phyloP scores from a whole-genome alignment of 2,329 filamentous ascomycete species.

The Emmonsiellopsis sp. region DNA sequence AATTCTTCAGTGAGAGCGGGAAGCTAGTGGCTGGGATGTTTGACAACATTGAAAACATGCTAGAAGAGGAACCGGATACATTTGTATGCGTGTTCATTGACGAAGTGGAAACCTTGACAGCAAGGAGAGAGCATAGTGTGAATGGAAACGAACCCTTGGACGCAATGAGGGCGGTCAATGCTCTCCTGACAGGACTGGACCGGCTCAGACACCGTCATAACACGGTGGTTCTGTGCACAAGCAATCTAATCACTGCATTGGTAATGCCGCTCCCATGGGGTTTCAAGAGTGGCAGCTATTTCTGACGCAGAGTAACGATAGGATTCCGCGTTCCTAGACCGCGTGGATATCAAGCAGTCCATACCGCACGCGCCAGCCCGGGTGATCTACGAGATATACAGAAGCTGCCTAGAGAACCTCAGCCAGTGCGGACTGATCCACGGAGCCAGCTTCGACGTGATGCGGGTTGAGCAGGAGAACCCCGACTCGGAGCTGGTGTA shows the following conservation, averaged over 20 bases:
- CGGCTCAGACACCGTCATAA: constrained; percentile 33
- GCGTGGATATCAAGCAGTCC: constrained; percentile 39
- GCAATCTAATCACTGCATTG: constrained; percentile 37
- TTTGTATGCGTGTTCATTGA: constrained; percentile 41
- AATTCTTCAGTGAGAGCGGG: constrained; percentile 39
- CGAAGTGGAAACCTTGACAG: constrained; percentile 42
- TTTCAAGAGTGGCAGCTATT: background rate
- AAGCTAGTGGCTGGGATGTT: constrained; percentile 37
- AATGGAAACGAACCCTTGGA: constrained; percentile 36
- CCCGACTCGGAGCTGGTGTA: constrained; percentile 20
- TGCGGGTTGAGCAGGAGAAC: constrained; percentile 15
- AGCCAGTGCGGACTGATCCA: constrained; percentile 27
- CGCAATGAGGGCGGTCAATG: constrained; percentile 40
- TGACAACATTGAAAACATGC: constrained; percentile 26
- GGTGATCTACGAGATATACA: constrained; percentile 40
- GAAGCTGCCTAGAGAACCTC: constrained; percentile 38
- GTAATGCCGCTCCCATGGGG: constrained; percentile 3
- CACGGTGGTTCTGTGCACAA: constrained; percentile 42
- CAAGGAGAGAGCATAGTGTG: constrained; percentile 31
- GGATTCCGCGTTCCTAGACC: constrained; percentile 41
- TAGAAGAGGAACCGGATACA: constrained; percentile 29
- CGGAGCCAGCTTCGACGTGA: constrained; percentile 19
- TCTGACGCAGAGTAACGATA: constrained; percentile 2
- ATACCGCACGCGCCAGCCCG: constrained; percentile 31
- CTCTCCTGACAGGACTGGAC: constrained; percentile 41